Evolutionary conservation across 306 rosid species (phyloP).

Genomic region (Vigna nakashimae): DNA sequence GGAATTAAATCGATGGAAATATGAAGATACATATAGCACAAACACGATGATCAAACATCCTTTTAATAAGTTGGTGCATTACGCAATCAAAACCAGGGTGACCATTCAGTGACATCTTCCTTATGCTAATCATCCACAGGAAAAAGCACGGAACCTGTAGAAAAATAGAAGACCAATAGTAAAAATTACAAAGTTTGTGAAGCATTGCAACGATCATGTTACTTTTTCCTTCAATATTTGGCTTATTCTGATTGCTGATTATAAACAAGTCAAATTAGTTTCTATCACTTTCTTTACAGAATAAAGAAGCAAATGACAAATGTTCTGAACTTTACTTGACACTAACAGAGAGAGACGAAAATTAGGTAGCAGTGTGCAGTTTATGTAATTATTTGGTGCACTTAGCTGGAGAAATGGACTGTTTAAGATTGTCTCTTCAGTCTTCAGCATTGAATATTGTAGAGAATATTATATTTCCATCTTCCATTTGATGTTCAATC

Average conservation of each 20-base stretch:
- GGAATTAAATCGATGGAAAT: conserved; percentile 15
- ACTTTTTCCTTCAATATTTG: conserved; percentile 22
- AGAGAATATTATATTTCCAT: conserved; percentile 4
- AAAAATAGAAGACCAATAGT: conserved; percentile 39
- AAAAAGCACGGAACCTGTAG: conserved; percentile 89
- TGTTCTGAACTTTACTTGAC: background rate
- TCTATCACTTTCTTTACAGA: background rate
- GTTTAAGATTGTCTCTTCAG: conserved; percentile 19
- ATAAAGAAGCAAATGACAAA: conserved; percentile 19
- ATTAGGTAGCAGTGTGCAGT: conserved; percentile 9
- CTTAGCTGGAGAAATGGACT: conserved; percentile 14
- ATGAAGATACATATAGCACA: conserved; percentile 26
- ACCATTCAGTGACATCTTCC: conserved; percentile 85
- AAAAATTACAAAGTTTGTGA: conserved; percentile 18
- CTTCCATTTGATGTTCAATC: conserved; percentile 14
- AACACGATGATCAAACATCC: conserved; percentile 26
- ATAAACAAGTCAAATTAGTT: conserved; percentile 23
- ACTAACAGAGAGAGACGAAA: conserved; percentile 17
- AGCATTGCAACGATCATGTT: conserved; percentile 18
- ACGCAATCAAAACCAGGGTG: conserved; percentile 89
- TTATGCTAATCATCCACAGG: conserved; percentile 78
- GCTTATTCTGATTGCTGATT: conserved; percentile 27
- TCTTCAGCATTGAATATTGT: background rate
- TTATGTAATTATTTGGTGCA: conserved; percentile 33
- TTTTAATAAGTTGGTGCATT: conserved; percentile 49